Base-by-base conservation (phyloP, 176 grass and related monocot genomes). In the Musa acuminata region DNA sequence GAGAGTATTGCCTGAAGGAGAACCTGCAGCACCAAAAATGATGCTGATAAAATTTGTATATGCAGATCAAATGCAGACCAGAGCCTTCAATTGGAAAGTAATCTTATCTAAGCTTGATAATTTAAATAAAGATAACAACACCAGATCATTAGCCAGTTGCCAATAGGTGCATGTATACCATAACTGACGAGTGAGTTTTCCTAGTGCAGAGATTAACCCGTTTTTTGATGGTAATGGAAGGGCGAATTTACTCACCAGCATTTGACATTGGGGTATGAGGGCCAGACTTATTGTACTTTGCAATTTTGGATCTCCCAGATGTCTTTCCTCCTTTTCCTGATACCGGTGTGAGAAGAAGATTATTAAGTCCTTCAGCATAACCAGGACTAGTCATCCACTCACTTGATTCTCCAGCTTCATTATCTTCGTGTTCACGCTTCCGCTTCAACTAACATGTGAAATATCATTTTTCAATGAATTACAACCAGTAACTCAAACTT, bases 361-460 rank as follows among this genome's bases (percentile, higher is more conserved):
- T 91, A 27, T 19, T 75, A 13, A 76, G 49, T 52, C 63, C 22
- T 8, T 87, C 82, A 71, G 82, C 74, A 73, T 83, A 88, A 62
- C 85, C 89, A 83, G 89, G 83, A 78, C 80, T 88, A 53, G 82
- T 85, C 65, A 80, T 81, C 74, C 80, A 87, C 25, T 88, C 89
- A 81, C 53, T 87, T 78, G 85, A 83, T 80, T 85, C 82, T 55
- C 74, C 77, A 52, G 71, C 78, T 71, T 69, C 89, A 79, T 87
- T 85, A 43, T 68, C 74, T 79, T 85, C 70, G 71, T 71, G 64
- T 21, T 72, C 53, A 24, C 72, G 89, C 66, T 85, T 87, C 73
- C 85, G 55, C 71, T 91, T 91, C 75, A 87, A 83, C 89, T 91
- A 68, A 69, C 43, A 85, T 51, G 64, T 43, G 69, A 57, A 75